Evolutionary conservation across 257 asterid species (phyloP), one percentile per base, ranked within the genome.

Genomic region (Nicotiana tomentosiformis): DNA sequence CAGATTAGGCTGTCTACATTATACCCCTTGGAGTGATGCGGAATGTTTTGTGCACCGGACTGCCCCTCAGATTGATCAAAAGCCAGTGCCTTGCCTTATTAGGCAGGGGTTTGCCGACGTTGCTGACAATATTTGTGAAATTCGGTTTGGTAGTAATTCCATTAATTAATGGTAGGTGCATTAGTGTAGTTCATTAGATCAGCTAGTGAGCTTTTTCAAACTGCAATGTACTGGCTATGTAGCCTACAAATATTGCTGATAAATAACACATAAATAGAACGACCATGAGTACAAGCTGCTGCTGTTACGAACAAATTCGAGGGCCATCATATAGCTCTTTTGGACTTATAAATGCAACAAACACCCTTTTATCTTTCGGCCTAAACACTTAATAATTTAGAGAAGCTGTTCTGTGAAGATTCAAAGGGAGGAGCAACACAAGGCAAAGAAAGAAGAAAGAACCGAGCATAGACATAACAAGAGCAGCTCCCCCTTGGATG

Each of bases 381-480:
- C 43, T 20, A 70, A 5, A 70, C 35, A 33, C 33, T 6, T 43
- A 51, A 26, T 26, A 51, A 74, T 74, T 74, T 26, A 26, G 29
- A 14, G 43, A 23, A 51, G 26, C 58, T 53, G 58, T 51, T 74
- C 4, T 61, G 9, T 81, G 82, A 67, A 77, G 84, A 58, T 74
- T 70, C 18, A 53, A 51, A 67, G 5, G 23, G 26, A 66, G n/a
- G 7, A 86, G 80, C 57, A 80, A 30, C 53, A 80, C 74, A 16
- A 86, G 69, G 64, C 58, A 51, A 33, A 83, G 14, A 10, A 69
- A 86, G 23, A 80, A n/a, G 5, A 66, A 35, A 0, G 84, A 64
- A 33, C 84, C 88, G 4, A 65, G 26, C 74, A 79, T 69, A 65
- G 88, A 86, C 17, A 86, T 12, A 7, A 20, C 78, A 8, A 79